Conservation (phyloP, 495 filamentous ascomycete species). For the Annulohypoxylon nitens region DNA sequence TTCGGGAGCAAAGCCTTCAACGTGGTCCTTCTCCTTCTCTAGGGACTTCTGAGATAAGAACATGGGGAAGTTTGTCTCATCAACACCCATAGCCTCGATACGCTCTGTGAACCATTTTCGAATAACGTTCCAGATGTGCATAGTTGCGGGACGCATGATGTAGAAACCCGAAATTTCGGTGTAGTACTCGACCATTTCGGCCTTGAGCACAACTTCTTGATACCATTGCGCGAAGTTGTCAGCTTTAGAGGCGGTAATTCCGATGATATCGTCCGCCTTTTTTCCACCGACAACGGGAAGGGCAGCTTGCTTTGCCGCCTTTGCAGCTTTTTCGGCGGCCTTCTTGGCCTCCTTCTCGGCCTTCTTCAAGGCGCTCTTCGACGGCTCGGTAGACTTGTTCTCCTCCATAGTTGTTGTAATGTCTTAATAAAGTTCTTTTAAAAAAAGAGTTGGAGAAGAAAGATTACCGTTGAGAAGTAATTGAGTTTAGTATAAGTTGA, state of each 20-base stretch:
- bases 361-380: conserved; percentile 81
- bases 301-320: conserved; percentile 68
- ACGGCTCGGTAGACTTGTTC: conserved; percentile 59
- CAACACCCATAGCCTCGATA: conserved; percentile 90
- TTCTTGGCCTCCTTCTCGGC: conserved; percentile 72
- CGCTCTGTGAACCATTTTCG: conserved; percentile 86
- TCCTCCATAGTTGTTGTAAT: conserved; percentile 54
- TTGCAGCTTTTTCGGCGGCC: conserved; percentile 75
- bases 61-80: conserved; percentile 95
- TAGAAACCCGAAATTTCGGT: conserved; percentile 87
- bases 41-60: conserved; percentile 92
- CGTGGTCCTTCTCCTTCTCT: conserved; percentile 94
- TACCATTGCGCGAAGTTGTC: conserved; percentile 96
- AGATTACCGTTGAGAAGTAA: neutral
- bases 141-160: conserved; percentile 88
- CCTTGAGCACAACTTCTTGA: conserved; percentile 94
- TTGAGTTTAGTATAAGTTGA: neutral
- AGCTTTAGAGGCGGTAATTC: conserved; percentile 85
- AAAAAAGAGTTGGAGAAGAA: neutral
- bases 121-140: conserved; percentile 93
- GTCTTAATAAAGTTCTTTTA: neutral
- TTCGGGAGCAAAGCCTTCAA: conserved; percentile 97
- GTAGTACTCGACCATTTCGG: conserved; percentile 93
- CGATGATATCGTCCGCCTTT: conserved; percentile 76
- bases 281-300: conserved; percentile 62